phyloP scores from a whole-genome alignment of 2,329 filamentous ascomycete genomes.

The Celoporthe dispersa region DNA sequence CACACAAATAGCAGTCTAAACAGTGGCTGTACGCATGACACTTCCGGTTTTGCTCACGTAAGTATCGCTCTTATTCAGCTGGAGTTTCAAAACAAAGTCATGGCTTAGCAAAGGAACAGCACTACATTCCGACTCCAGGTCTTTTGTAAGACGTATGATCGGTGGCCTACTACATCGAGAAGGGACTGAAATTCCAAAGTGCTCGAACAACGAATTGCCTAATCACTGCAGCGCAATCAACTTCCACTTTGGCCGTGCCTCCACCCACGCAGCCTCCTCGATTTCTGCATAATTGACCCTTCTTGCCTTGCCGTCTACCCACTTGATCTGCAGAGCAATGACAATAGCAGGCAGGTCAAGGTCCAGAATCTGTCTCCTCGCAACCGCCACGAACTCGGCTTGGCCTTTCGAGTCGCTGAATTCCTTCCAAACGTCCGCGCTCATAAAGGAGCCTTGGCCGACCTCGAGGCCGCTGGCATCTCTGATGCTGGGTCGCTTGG shows the following conservation, averaged over 20 bases:
- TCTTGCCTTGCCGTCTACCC: conserved; percentile 4
- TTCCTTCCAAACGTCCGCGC: not conserved
- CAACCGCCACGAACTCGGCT: conserved; percentile 10
- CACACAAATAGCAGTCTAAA: no score
- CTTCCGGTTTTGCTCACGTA: no score
- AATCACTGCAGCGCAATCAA: conserved; percentile 9
- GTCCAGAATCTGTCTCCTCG: not conserved
- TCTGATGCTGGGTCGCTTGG: not conserved
- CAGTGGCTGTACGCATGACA: no score
- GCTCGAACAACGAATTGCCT: no score
- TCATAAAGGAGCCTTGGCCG: not conserved
- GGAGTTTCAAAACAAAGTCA: no score
- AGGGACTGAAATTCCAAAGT: no score
- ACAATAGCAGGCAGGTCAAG: not conserved
- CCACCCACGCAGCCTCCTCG: not conserved
- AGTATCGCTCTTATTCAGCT: no score
- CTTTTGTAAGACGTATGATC: no score
- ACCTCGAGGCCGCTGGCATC: not conserved
- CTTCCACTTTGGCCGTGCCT: conserved; percentile 9
- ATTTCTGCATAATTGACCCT: conserved; percentile 4
- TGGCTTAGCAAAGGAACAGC: no score
- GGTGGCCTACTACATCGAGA: not conserved
- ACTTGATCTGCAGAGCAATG: conserved; percentile 9
- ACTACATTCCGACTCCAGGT: no score
- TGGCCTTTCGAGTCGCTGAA: not conserved